These are phyloP conservation scores for Termitomyces sp. DNA, from an alignment of 1,284 basidiomycete genomes.

Conservation along the genomic window DNA sequence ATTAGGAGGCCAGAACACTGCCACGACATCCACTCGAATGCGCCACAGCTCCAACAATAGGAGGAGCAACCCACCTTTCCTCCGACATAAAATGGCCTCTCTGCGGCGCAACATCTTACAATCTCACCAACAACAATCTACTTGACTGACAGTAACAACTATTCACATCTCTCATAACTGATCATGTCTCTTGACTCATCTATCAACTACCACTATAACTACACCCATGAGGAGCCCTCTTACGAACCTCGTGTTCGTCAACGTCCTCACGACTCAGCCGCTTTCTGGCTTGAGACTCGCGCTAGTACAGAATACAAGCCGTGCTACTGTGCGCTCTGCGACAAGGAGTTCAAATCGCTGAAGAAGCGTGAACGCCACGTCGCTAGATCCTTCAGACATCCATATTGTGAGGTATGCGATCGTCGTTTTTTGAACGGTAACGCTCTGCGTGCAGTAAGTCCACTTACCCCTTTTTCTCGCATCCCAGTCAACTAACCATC, in stretches of 20 bases:
- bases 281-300: slow-evolving; percentile 2
- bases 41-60: slow-evolving; percentile 9
- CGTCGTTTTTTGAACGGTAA: slow-evolving; percentile 13
- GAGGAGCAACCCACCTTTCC: slow-evolving; percentile 2
- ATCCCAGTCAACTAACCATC: not conserved
- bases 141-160: too few species aligned
- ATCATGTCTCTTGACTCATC: not conserved
- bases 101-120: not conserved
- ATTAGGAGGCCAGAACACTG: not conserved
- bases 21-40: not conserved
- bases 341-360: slow-evolving; percentile 1
- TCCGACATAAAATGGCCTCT: slow-evolving; percentile 4
- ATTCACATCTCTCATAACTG: not conserved
- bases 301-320: not conserved
- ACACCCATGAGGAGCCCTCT: not conserved
- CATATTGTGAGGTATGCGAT: slow-evolving; percentile 9
- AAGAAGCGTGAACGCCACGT: slow-evolving; percentile 6
- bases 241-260: not conserved
- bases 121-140: not conserved
- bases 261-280: not conserved
- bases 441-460: slow-evolving; percentile 8
- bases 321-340: slow-evolving; percentile 12
- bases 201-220: not conserved
- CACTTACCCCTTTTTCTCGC: not conserved
- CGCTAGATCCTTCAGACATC: slow-evolving; percentile 5